Percentiles rank a stretch among this genome's conserved stretches.
These are phyloP conservation scores for Lippia alba DNA, from an alignment of 305 asterid species.

Conservation along the genomic window DNA sequence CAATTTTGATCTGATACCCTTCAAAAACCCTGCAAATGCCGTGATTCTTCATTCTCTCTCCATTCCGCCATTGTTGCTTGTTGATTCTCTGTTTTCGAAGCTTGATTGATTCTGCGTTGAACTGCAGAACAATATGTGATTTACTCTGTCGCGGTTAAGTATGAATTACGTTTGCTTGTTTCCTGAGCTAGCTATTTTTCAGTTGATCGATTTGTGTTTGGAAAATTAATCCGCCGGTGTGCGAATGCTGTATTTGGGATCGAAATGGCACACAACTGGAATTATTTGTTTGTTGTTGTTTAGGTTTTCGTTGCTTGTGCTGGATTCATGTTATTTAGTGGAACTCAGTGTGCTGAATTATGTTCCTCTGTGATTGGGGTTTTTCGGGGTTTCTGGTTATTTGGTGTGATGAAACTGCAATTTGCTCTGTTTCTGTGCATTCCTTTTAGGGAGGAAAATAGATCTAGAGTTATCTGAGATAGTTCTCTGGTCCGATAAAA, in stretches of 20 bases:
- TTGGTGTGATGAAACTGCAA: background rate
- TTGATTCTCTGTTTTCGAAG: background rate
- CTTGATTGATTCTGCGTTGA: constrained; percentile 1
- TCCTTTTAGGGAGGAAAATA: background rate
- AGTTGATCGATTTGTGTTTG: background rate
- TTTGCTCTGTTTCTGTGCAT: background rate
- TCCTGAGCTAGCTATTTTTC: background rate
- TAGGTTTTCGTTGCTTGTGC: background rate
- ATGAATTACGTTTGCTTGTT: background rate
- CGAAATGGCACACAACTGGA: background rate
- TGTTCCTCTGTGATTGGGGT: constrained; percentile 20
- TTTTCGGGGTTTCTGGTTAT: background rate
- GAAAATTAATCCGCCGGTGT: background rate
- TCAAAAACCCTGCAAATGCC: constrained; percentile 1
- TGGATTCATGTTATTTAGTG: background rate
- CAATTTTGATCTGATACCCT: constrained; percentile 1
- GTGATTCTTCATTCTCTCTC: background rate
- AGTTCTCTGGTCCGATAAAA: no score
- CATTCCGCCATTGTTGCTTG: constrained; percentile 5
- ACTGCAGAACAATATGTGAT: background rate
- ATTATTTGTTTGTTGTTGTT: constrained; percentile 3
- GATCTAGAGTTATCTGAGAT: no score
- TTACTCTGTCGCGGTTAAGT: background rate
- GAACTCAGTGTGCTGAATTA: background rate
- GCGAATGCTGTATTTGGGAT: background rate